Percentiles rank a stretch among this genome's conserved stretches.
These are phyloP conservation scores for Coelastrella sp. DNA, from an alignment of 139 green algal genomes.

Conservation along the genomic window DNA sequence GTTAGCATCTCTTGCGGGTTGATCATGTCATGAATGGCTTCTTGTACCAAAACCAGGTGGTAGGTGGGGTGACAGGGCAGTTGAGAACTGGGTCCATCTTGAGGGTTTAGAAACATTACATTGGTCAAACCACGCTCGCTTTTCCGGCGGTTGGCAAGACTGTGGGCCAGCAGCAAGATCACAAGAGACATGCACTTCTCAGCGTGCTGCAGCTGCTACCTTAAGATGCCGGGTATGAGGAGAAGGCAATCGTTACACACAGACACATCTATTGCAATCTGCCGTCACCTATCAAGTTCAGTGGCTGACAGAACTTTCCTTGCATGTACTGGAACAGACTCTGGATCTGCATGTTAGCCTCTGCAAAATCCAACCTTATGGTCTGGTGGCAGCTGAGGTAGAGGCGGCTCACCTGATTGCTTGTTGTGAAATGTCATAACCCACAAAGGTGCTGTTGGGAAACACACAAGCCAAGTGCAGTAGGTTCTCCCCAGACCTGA, in stretches of 20 bases:
- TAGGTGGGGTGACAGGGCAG: conserved; percentile 31
- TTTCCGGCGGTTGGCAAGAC: background rate
- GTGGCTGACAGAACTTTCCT: too few relatives aligned
- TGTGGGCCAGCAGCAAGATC: background rate
- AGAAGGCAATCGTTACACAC: too few relatives aligned
- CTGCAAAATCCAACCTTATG: too few relatives aligned
- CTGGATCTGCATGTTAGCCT: too few relatives aligned
- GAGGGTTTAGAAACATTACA: background rate
- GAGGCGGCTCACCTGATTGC: conserved; percentile 4
- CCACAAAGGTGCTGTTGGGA: conserved; percentile 31
- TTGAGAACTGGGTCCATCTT: background rate
- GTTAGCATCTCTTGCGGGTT: conserved; percentile 6
- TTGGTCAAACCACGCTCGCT: background rate
- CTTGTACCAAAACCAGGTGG: conserved; percentile 23
- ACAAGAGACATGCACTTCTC: too few relatives aligned
- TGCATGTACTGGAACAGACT: too few relatives aligned
- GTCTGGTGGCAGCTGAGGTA: too few relatives aligned
- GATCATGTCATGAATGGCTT: conserved; percentile 41
- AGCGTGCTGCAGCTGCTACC: too few relatives aligned
- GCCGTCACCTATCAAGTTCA: too few relatives aligned
- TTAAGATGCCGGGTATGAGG: too few relatives aligned
- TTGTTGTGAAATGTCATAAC: conserved; percentile 24
- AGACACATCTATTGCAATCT: too few relatives aligned
- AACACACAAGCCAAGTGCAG: conserved; percentile 14
- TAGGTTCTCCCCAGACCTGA: conserved; percentile 10